These are phyloP conservation scores for Talaromyces marneffei DNA, from an alignment of 2,329 filamentous ascomycete genomes.

Conservation along the genomic window DNA sequence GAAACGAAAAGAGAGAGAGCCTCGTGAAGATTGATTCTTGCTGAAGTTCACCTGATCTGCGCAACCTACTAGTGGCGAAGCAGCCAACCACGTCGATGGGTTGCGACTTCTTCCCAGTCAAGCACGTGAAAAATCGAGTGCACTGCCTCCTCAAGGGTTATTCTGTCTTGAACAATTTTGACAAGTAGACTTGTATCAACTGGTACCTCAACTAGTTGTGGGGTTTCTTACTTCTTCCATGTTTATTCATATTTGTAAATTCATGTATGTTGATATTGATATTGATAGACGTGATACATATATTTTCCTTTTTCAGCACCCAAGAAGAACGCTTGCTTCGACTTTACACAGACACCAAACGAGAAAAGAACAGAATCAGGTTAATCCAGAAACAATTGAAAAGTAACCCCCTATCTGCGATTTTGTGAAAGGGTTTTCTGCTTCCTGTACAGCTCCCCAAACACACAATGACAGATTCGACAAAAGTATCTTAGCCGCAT, in stretches of 20 bases:
- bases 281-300: background rate
- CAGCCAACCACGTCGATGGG: background rate
- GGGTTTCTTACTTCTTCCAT: background rate
- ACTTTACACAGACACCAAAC: background rate
- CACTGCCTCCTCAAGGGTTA: background rate
- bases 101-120: background rate
- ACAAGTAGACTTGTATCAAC: too few species aligned
- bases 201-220: background rate
- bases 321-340: conserved; percentile 7
- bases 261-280: background rate
- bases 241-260: background rate
- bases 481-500: background rate
- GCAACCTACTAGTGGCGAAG: background rate
- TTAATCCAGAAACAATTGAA: background rate
- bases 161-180: too few species aligned
- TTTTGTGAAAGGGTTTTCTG: background rate
- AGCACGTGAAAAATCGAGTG: background rate
- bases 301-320: background rate
- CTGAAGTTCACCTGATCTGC: background rate
- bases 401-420: background rate
- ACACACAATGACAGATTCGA: background rate
- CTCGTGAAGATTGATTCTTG: background rate
- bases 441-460: background rate
- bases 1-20: background rate
- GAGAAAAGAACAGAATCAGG: background rate